phyloP scores from a whole-genome alignment of 73 alveolate species.

The Stentor coeruleus region DNA sequence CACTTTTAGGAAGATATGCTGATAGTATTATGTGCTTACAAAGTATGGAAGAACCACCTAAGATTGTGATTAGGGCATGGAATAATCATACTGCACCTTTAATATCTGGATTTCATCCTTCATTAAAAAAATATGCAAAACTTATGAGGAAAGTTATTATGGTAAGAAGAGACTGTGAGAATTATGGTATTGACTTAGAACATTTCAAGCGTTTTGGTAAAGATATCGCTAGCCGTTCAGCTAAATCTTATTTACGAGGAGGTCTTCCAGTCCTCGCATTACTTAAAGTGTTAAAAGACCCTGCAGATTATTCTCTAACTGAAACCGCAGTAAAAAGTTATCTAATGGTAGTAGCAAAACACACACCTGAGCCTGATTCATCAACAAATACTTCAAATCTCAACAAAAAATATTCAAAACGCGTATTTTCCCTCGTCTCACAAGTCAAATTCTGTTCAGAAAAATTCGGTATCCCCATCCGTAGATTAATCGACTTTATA shows the following conservation, averaged over 20 bases:
- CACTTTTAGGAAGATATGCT: background rate
- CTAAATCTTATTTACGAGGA: background rate
- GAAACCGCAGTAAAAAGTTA: background rate
- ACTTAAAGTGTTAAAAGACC: background rate
- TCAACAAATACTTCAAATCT: background rate
- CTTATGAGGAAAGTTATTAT: background rate
- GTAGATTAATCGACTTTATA: background rate
- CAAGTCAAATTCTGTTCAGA: background rate
- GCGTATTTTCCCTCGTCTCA: background rate
- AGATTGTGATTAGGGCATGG: background rate
- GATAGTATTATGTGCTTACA: background rate
- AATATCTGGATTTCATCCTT: conserved; percentile 14
- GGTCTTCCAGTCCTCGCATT: conserved; percentile 14
- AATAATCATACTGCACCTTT: background rate
- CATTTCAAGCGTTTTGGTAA: background rate
- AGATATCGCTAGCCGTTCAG: conserved; percentile 9
- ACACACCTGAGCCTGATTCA: background rate
- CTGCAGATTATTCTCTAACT: background rate
- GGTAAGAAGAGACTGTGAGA: background rate
- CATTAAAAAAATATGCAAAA: background rate
- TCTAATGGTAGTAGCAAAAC: background rate
- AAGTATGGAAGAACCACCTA: background rate
- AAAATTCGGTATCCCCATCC: background rate
- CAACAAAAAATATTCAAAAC: too few relatives aligned
- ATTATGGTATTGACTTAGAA: background rate